These are phyloP conservation scores for Dalbergia oliveri DNA, from an alignment of 306 rosid genomes.

Conservation along the genomic window DNA sequence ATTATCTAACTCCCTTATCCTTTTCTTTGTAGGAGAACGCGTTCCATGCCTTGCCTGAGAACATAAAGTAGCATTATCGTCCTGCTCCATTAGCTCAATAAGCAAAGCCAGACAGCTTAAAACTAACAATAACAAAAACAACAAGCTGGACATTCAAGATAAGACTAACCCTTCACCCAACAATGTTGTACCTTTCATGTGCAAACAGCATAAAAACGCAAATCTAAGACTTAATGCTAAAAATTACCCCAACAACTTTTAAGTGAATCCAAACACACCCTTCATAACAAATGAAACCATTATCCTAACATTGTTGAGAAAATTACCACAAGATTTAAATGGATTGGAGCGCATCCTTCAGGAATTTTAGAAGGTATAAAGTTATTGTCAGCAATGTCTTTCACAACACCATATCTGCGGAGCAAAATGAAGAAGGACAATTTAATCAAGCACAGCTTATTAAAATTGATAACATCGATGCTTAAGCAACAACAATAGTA, in stretches of 20 bases:
- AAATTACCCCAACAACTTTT: constrained; percentile 59
- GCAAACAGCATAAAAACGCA: constrained; percentile 16
- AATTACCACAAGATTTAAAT: constrained; percentile 91
- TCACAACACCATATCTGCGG: constrained; percentile 75
- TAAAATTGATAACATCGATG: neutral
- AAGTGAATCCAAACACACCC: constrained; percentile 64
- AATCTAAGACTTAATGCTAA: neutral
- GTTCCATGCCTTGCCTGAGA: constrained; percentile 97
- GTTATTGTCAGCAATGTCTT: constrained; percentile 52
- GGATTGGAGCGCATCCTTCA: constrained; percentile 79
- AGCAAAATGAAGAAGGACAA: constrained; percentile 21
- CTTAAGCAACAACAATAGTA: constrained; percentile 9
- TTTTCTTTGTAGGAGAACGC: constrained; percentile 86
- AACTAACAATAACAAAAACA: constrained; percentile 21
- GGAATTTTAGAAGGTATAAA: constrained; percentile 67
- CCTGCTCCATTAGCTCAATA: neutral
- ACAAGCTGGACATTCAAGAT: constrained; percentile 24
- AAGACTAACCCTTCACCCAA: constrained; percentile 12
- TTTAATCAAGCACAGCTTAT: neutral
- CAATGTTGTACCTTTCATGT: neutral
- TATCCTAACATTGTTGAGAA: constrained; percentile 8
- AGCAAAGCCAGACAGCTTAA: neutral
- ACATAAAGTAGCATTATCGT: constrained; percentile 37
- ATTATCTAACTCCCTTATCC: constrained; percentile 68
- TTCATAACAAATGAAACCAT: constrained; percentile 1